Percentiles rank a stretch among this genome's conserved stretches.
These are phyloP conservation scores for Penicillium daleae DNA, from an alignment of 495 filamentous ascomycete species.

Conservation along the genomic window DNA sequence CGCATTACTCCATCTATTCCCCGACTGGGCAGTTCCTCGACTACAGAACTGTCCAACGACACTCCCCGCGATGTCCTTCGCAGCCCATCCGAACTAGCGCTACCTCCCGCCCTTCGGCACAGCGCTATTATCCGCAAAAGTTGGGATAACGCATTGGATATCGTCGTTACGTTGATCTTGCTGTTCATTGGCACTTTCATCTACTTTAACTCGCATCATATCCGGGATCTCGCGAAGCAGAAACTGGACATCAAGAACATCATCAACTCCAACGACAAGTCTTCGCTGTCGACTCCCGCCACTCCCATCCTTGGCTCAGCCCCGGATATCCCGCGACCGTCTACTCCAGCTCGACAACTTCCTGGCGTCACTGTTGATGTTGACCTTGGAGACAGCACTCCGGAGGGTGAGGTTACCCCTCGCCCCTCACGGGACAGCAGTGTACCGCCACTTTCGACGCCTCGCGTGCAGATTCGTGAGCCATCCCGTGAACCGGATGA, in stretches of 20 bases:
- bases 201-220: constrained; percentile 53
- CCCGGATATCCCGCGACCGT: constrained; percentile 34
- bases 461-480: constrained; percentile 49
- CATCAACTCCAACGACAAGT: constrained; percentile 49
- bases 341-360: constrained; percentile 30
- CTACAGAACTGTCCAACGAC: constrained; percentile 41
- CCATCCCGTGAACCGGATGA: constrained; percentile 44
- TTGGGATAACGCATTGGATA: constrained; percentile 56
- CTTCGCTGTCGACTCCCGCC: constrained; percentile 47
- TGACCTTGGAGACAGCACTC: constrained; percentile 30
- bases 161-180: constrained; percentile 51
- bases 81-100: constrained; percentile 46
- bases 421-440: constrained; percentile 31
- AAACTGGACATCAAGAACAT: constrained; percentile 59
- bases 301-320: constrained; percentile 40
- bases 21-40: constrained; percentile 39
- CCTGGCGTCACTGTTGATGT: constrained; percentile 41
- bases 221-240: constrained; percentile 53
- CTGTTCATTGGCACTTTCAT: constrained; percentile 52
- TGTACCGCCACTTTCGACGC: constrained; percentile 25
- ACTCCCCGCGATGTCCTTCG: constrained; percentile 45
- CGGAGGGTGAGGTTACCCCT: constrained; percentile 31
- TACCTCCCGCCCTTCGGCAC: constrained; percentile 49
- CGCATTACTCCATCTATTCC: constrained; percentile 41
- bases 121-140: constrained; percentile 59